A percentile compares a stretch with the other conserved stretches of the same genome.
Conservation (phyloP, 768 basidiomycete species). For the Tylopilus rubrobrunneus region DNA sequence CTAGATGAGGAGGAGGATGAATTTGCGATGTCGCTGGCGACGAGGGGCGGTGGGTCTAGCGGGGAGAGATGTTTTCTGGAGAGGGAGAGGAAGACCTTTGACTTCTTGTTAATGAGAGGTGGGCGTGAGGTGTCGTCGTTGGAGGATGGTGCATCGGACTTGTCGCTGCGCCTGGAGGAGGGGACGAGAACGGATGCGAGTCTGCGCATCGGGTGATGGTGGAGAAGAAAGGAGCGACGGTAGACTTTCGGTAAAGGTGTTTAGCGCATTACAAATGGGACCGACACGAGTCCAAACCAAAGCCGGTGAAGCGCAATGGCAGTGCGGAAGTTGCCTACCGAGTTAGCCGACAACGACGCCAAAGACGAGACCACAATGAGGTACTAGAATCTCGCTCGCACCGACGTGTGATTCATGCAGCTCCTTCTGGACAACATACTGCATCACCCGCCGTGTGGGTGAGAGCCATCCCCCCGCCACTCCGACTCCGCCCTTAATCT, state of each 20-base stretch:
- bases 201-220: slow-evolving; percentile 52
- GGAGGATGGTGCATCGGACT: slow-evolving; percentile 15
- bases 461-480: not conserved
- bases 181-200: slow-evolving; percentile 57
- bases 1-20: slow-evolving; percentile 64
- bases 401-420: slow-evolving; percentile 4
- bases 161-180: slow-evolving; percentile 34
- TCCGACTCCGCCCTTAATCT: slow-evolving; percentile 15
- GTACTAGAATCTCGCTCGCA: slow-evolving; percentile 3
- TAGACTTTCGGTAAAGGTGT: slow-evolving; percentile 9
- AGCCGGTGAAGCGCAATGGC: not conserved
- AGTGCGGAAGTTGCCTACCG: slow-evolving; percentile 17
- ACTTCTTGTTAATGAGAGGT: slow-evolving; percentile 22
- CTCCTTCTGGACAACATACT: not conserved
- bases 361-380: slow-evolving; percentile 4
- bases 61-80: slow-evolving; percentile 24
- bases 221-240: slow-evolving; percentile 18
- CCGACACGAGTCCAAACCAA: slow-evolving; percentile 13
- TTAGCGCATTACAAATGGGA: slow-evolving; percentile 37
- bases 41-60: slow-evolving; percentile 20
- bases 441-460: not conserved
- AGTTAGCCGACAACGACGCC: slow-evolving; percentile 15
- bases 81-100: slow-evolving; percentile 24
- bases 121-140: slow-evolving; percentile 11
- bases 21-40: slow-evolving; percentile 34